A percentile compares a stretch with the other conserved stretches of the same genome.
These are phyloP conservation scores for Scutellaria minor DNA, from an alignment of 257 asterid genomes.

Conservation along the genomic window DNA sequence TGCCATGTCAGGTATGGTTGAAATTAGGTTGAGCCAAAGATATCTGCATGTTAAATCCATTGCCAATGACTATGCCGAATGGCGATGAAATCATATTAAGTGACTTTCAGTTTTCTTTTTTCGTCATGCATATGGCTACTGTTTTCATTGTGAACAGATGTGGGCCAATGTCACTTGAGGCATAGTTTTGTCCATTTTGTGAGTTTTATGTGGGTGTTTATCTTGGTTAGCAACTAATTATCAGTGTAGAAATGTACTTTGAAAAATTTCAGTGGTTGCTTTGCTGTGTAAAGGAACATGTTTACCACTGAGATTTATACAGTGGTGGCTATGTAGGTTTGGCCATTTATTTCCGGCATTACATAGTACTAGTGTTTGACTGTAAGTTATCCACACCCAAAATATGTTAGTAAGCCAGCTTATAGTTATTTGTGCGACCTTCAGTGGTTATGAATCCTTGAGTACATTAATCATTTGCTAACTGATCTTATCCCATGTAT, in stretches of 20 bases:
- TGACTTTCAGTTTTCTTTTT: constrained; percentile 1
- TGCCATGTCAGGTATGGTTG: constrained; percentile 71
- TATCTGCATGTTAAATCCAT: constrained; percentile 22
- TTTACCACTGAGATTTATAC: constrained; percentile 7
- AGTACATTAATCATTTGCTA: not conserved
- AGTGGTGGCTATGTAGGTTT: constrained; percentile 14
- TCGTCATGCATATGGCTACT: not conserved
- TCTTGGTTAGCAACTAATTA: not conserved
- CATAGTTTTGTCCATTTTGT: not conserved
- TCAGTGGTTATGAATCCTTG: constrained; percentile 21
- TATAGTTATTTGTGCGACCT: constrained; percentile 25
- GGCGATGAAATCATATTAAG: constrained; percentile 1
- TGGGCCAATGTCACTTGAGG: not conserved
- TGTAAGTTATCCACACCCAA: constrained; percentile 6
- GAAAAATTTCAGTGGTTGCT: not conserved
- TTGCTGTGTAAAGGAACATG: not conserved
- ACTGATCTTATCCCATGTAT: not conserved
- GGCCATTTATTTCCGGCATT: constrained; percentile 18
- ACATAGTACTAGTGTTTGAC: not conserved
- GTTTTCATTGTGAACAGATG: not conserved
- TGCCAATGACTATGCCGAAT: constrained; percentile 3
- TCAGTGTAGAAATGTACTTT: not conserved
- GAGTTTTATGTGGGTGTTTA: constrained; percentile 9
- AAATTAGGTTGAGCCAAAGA: not conserved
- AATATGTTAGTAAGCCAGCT: not conserved